phyloP scores from a whole-genome alignment of 2,329 filamentous ascomycete species.

The Orbilia quercus region DNA sequence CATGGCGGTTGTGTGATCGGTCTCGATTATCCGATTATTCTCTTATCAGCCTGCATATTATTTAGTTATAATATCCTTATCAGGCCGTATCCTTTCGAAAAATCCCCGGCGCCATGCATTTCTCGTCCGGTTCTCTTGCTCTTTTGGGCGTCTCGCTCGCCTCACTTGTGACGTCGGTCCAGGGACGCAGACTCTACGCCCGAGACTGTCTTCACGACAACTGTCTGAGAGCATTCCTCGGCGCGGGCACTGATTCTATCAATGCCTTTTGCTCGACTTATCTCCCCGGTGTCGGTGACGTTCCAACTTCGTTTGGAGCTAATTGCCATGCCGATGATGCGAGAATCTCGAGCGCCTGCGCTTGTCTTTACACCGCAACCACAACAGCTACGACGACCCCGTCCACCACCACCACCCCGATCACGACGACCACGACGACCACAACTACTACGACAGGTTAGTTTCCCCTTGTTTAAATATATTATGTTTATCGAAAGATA shows the following conservation, averaged over 20 bases:
- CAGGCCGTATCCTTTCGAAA: no score
- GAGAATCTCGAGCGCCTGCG: conserved; percentile 38
- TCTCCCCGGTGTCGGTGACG: conserved; percentile 23
- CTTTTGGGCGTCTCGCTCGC: conserved; percentile 32
- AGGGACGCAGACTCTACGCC: conserved; percentile 25
- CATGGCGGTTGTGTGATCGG: conserved; percentile 1
- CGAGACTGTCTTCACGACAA: conserved; percentile 43
- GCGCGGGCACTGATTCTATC: conserved; percentile 12
- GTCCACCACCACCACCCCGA: conserved; percentile 20
- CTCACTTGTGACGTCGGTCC: conserved; percentile 18
- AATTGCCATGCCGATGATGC: conserved; percentile 29
- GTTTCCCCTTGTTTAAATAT: background rate
- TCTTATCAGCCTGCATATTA: conserved; percentile 7
- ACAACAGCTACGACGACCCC: conserved; percentile 25
- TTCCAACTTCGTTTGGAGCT: conserved; percentile 25
- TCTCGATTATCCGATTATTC: background rate
- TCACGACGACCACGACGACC: conserved; percentile 13
- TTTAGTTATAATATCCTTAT: background rate
- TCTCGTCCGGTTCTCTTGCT: conserved; percentile 12
- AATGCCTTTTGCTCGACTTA: conserved; percentile 34
- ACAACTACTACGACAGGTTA: conserved; percentile 16
- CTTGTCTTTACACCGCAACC: conserved; percentile 36
- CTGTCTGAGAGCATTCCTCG: conserved; percentile 41
- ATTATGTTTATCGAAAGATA: background rate
- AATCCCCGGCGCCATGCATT: conserved; percentile 18